A percentile compares a stretch with the other conserved stretches of the same genome.
phyloP scores from a whole-genome alignment of 2,329 filamentous ascomycete species.

The Paradendryphiella salina region DNA sequence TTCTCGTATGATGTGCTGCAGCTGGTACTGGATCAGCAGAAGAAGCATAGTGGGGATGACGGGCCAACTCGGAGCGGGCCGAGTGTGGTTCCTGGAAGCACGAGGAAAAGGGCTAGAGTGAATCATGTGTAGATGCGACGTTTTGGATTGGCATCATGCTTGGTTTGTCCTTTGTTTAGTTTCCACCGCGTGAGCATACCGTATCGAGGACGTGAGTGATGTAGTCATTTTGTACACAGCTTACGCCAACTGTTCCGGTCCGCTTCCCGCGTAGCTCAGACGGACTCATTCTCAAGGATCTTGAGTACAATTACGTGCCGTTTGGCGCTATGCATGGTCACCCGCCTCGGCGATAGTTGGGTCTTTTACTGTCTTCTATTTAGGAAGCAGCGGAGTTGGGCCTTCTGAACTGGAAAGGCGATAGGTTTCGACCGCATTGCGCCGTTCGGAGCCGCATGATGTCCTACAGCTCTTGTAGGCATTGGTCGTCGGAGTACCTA shows the following conservation, averaged over 20 bases:
- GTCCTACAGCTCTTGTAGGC: background rate
- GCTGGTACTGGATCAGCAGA: constrained; percentile 57
- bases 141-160: background rate
- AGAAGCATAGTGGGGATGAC: constrained; percentile 36
- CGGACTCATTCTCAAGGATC: too few species aligned
- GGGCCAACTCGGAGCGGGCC: constrained; percentile 37
- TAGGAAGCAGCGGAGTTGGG: too few species aligned
- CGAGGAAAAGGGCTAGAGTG: constrained; percentile 38
- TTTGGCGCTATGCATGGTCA: background rate
- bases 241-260: background rate
- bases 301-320: background rate
- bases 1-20: constrained; percentile 92
- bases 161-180: background rate
- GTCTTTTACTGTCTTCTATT: background rate
- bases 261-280: too few species aligned
- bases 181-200: background rate
- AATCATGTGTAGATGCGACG: constrained; percentile 29
- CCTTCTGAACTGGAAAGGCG: too few species aligned
- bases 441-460: too few species aligned
- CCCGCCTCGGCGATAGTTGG: background rate
- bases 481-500: background rate
- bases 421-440: too few species aligned
- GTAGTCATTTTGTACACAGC: background rate
- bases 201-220: background rate
- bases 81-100: constrained; percentile 44